Evolutionary conservation across 2,329 filamentous ascomycete species (phyloP).

Genomic region (Torrubiella hemipterigena): DNA sequence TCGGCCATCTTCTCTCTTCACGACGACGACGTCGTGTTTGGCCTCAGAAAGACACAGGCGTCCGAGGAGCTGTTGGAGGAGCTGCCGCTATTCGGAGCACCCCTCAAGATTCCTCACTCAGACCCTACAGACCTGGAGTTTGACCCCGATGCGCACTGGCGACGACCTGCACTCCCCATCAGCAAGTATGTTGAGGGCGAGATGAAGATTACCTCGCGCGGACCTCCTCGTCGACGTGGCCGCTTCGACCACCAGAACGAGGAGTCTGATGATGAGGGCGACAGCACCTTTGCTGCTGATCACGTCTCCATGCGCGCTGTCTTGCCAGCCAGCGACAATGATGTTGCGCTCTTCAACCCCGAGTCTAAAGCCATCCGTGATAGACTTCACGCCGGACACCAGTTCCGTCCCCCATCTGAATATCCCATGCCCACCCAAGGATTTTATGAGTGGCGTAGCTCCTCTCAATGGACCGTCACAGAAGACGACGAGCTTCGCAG

Average conservation of each 20-base stretch:
- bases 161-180: slow-evolving; percentile 64
- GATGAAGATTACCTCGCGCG: slow-evolving; percentile 55
- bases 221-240: slow-evolving; percentile 62
- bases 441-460: slow-evolving; percentile 78
- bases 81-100: slow-evolving; percentile 65
- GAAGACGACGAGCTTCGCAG: slow-evolving; percentile 85
- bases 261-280: slow-evolving; percentile 48
- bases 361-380: slow-evolving; percentile 86
- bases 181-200: slow-evolving; percentile 80
- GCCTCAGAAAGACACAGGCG: slow-evolving; percentile 59
- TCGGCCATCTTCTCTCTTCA: slow-evolving; percentile 75
- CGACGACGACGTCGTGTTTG: slow-evolving; percentile 71
- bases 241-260: slow-evolving; percentile 74
- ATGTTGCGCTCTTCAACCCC: slow-evolving; percentile 79
- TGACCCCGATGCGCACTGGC: slow-evolving; percentile 62
- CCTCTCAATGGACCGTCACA: slow-evolving; percentile 81
- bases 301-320: slow-evolving; percentile 31
- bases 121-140: slow-evolving; percentile 44
- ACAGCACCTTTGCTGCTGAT: slow-evolving; percentile 44
- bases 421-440: slow-evolving; percentile 78
- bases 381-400: slow-evolving; percentile 78
- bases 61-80: slow-evolving; percentile 70
- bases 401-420: slow-evolving; percentile 87
- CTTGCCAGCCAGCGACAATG: slow-evolving; percentile 55
- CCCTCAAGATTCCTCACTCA: slow-evolving; percentile 45